These are phyloP conservation scores for Acarospora socialis DNA, from an alignment of 2,329 filamentous ascomycete species.

Conservation along the genomic window DNA sequence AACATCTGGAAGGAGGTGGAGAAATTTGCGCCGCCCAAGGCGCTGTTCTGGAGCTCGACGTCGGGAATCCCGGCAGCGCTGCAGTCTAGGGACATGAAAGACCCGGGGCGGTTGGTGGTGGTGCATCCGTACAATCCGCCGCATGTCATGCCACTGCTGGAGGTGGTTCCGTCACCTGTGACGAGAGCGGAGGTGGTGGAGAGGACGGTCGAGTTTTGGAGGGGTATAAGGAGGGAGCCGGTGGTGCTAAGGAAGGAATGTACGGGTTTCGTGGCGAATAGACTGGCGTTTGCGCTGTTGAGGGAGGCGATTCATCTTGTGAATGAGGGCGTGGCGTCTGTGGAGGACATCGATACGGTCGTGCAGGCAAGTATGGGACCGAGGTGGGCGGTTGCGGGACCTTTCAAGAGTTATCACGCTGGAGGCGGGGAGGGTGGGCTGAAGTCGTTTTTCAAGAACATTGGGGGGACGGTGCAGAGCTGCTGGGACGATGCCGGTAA, in stretches of 20 bases:
- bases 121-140: constrained; percentile 50
- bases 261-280: constrained; percentile 43
- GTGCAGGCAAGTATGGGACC: constrained; percentile 39
- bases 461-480: constrained; percentile 39
- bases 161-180: constrained; percentile 38
- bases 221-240: constrained; percentile 27
- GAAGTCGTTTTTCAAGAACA: constrained; percentile 39
- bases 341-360: constrained; percentile 39
- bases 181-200: constrained; percentile 27
- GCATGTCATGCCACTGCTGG: constrained; percentile 46
- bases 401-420: constrained; percentile 45
- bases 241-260: constrained; percentile 38
- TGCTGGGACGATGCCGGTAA: constrained; percentile 39
- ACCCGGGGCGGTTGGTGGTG: constrained; percentile 34
- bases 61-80: constrained; percentile 41
- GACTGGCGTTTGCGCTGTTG: constrained; percentile 42
- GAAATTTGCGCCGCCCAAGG: constrained; percentile 26
- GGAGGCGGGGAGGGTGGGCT: constrained; percentile 42
- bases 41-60: constrained; percentile 44
- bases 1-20: constrained; percentile 39
- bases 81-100: constrained; percentile 31
- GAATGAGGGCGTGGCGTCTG: constrained; percentile 36
- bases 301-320: constrained; percentile 43
- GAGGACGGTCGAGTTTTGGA: constrained; percentile 34
- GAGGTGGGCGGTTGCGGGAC: constrained; percentile 40